Percentiles rank a stretch among this genome's conserved stretches.
Conservation (phyloP, 2,329 filamentous ascomycete species). For the Chrysoporthe cubensis region DNA sequence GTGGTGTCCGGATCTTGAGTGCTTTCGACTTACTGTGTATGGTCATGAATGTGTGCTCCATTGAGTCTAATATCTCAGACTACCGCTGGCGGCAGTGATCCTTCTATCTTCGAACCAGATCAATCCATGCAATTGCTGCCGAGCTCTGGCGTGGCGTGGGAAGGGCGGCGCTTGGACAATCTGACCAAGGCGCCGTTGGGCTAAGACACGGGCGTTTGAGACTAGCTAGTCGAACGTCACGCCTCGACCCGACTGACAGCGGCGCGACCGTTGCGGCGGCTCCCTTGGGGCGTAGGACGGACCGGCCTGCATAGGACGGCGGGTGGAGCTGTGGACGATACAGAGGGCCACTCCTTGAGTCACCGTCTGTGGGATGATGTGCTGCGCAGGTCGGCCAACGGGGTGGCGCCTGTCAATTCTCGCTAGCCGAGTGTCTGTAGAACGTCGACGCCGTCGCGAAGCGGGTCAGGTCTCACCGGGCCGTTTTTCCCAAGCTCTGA, state of each 20-base stretch:
- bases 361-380: constrained; percentile 21
- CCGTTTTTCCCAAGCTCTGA: constrained; percentile 31
- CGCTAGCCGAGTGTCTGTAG: constrained; percentile 44
- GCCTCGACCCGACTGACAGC: constrained; percentile 31
- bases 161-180: constrained; percentile 20
- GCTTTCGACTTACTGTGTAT: constrained; percentile 72
- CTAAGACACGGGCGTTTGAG: constrained; percentile 25
- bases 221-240: constrained; percentile 19
- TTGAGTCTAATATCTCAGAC: constrained; percentile 41
- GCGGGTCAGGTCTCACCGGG: constrained; percentile 41
- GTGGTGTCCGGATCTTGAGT: constrained; percentile 2
- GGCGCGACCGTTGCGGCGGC: constrained; percentile 34
- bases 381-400: constrained; percentile 33
- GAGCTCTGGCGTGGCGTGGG: constrained; percentile 17
- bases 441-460: constrained; percentile 43
- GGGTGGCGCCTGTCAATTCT: constrained; percentile 34
- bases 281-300: constrained; percentile 36
- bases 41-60: constrained; percentile 90
- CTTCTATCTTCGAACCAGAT: constrained; percentile 30
- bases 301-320: constrained; percentile 1
- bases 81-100: constrained; percentile 17
- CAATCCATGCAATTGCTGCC: constrained; percentile 30
- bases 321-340: neutral
- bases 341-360: constrained; percentile 33
- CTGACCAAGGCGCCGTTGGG: constrained; percentile 21